Evolutionary conservation across 805 yeast genomes (phyloP).

Genomic region (Saccharomyces paradoxus): DNA sequence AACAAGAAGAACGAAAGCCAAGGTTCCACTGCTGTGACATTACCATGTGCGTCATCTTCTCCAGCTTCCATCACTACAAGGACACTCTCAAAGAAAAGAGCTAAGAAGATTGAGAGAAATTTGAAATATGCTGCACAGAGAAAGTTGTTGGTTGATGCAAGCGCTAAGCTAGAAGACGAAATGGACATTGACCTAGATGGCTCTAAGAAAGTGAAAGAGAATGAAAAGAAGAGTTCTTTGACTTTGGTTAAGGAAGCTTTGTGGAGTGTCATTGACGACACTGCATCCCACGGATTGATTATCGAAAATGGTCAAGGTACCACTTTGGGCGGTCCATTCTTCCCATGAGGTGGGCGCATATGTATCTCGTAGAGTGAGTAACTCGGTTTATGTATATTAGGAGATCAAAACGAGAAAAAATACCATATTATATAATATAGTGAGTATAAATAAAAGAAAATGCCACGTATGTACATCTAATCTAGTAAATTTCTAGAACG

Average conservation of each 20-base stretch:
- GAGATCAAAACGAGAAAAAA: neutral
- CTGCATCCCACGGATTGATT: slow-evolving; percentile 36
- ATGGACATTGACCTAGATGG: slow-evolving; percentile 36
- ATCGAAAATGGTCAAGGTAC: slow-evolving; percentile 64
- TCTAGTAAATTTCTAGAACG: slow-evolving; percentile 38
- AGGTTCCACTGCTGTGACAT: slow-evolving; percentile 8
- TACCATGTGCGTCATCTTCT: slow-evolving; percentile 9
- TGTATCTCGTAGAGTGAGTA: slow-evolving; percentile 9
- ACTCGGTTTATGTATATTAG: neutral
- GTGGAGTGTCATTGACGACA: slow-evolving; percentile 64
- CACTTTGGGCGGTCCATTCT: slow-evolving; percentile 69
- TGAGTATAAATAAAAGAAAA: slow-evolving; percentile 1
- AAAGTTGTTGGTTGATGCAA: slow-evolving; percentile 42
- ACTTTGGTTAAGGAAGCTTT: slow-evolving; percentile 49
- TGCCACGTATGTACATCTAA: slow-evolving; percentile 2
- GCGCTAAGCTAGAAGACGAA: slow-evolving; percentile 37
- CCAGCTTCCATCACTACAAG: slow-evolving; percentile 37
- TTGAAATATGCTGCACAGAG: slow-evolving; percentile 60
- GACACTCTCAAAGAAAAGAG: slow-evolving; percentile 68
- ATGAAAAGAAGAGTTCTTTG: slow-evolving; percentile 30
- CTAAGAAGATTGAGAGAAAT: slow-evolving; percentile 73
- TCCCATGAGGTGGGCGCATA: slow-evolving; percentile 27
- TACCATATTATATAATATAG: neutral
- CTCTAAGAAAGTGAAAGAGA: slow-evolving; percentile 17
- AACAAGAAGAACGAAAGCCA: slow-evolving; percentile 6